Percentiles rank a stretch among this genome's conserved stretches.
These are phyloP conservation scores for Goffeauzyma gilvescens DNA, from an alignment of 768 basidiomycete genomes.

Conservation along the genomic window DNA sequence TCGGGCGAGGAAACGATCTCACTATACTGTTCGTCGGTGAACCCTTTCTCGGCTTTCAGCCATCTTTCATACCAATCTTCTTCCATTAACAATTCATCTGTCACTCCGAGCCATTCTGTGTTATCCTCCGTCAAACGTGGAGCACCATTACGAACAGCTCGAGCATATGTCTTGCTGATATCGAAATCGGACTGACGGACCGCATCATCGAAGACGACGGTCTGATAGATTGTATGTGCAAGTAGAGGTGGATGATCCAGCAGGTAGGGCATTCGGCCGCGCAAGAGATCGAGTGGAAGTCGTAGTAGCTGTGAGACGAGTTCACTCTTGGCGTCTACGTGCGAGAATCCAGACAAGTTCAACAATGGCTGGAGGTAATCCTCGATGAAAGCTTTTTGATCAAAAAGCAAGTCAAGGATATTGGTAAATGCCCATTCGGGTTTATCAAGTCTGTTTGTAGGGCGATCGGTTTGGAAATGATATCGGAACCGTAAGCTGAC, in stretches of 20 bases:
- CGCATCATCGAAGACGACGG: slow-evolving; percentile 65
- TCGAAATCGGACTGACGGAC: slow-evolving; percentile 56
- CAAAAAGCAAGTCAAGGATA: slow-evolving; percentile 65
- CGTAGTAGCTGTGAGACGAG: slow-evolving; percentile 64
- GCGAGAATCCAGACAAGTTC: slow-evolving; percentile 42
- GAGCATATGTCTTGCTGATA: slow-evolving; percentile 33
- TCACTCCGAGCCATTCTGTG: slow-evolving; percentile 52
- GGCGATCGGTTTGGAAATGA: slow-evolving; percentile 71
- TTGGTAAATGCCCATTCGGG: slow-evolving; percentile 97
- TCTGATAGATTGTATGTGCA: slow-evolving; percentile 89
- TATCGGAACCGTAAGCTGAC: slow-evolving; percentile 76
- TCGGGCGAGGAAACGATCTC: slow-evolving; percentile 60
- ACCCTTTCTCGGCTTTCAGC: slow-evolving; percentile 72
- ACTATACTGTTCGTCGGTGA: slow-evolving; percentile 69
- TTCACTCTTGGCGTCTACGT: slow-evolving; percentile 67
- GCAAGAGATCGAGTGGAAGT: slow-evolving; percentile 54
- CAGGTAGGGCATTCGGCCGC: slow-evolving; percentile 51
- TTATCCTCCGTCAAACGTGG: slow-evolving; percentile 10
- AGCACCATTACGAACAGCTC: too few species aligned
- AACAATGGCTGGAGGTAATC: slow-evolving; percentile 52
- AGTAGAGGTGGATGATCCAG: slow-evolving; percentile 62
- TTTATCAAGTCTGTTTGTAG: slow-evolving; percentile 88
- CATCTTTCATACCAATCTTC: slow-evolving; percentile 80
- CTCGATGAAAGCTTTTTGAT: slow-evolving; percentile 66
- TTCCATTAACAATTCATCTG: slow-evolving; percentile 60